A percentile compares a stretch with the other conserved stretches of the same genome.
Conservation (phyloP, 148 eudicot species). For the Rhododendron griersonianum region DNA sequence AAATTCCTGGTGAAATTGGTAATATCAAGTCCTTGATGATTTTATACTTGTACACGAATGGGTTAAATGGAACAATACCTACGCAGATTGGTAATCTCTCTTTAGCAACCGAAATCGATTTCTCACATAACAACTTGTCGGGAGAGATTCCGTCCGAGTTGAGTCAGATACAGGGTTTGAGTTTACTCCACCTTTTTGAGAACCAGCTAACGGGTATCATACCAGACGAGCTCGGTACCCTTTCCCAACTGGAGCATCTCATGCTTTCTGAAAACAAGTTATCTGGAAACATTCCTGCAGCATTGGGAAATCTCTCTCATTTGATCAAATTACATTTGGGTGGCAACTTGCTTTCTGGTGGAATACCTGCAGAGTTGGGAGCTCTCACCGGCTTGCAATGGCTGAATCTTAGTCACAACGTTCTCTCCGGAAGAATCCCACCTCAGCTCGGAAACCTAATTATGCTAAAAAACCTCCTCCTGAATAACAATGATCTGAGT, state of each 20-base stretch:
- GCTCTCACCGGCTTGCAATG: slow-evolving; percentile 61
- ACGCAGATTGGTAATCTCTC: slow-evolving; percentile 80
- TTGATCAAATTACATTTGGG: slow-evolving; percentile 82
- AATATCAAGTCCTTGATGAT: slow-evolving; percentile 41
- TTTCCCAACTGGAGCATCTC: slow-evolving; percentile 72
- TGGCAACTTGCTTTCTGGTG: slow-evolving; percentile 59
- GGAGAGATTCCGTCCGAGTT: slow-evolving; percentile 82
- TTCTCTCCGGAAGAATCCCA: slow-evolving; percentile 72
- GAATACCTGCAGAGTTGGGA: slow-evolving; percentile 70
- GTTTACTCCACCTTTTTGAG: slow-evolving; percentile 66
- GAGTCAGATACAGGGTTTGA: slow-evolving; percentile 47
- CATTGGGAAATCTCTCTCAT: slow-evolving; percentile 70
- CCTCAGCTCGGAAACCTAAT: slow-evolving; percentile 71
- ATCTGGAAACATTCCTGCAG: slow-evolving; percentile 61
- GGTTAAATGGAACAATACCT: slow-evolving; percentile 81
- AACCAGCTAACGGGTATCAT: slow-evolving; percentile 70
- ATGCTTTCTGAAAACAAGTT: slow-evolving; percentile 73
- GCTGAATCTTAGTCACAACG: slow-evolving; percentile 73
- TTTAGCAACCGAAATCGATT: slow-evolving; percentile 62
- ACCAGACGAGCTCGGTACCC: slow-evolving; percentile 59
- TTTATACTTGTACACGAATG: slow-evolving; percentile 68
- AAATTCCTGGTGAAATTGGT: slow-evolving; percentile 68
- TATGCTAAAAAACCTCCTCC: slow-evolving; percentile 62
- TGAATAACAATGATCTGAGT: slow-evolving; percentile 72
- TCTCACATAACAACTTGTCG: slow-evolving; percentile 64